Evolutionary conservation across 2,329 filamentous ascomycete genomes (phyloP), one percentile per base, ranked within the genome.

Genomic region (Myriosclerotinia scirpicola): DNA sequence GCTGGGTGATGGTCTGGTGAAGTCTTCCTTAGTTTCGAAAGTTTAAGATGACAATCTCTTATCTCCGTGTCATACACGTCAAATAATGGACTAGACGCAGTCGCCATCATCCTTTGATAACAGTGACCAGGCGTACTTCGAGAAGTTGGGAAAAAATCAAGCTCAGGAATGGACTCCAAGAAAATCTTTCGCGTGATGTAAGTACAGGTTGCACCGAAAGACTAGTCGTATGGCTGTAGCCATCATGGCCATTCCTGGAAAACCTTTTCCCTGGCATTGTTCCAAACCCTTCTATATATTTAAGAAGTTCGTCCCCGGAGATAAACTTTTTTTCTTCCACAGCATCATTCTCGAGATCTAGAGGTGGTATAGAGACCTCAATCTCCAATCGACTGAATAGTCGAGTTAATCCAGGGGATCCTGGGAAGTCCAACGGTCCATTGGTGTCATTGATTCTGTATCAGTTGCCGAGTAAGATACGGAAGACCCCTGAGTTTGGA

Each of bases 161-260:
- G 30, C 44, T 61, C 58, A n/a, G 52, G 52, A 61, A 50, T 15
- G 44, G 58, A 12, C 58, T 52, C 58, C 44, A 61, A 4, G 8
- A 14, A 20, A 52, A 20, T 26, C n/a, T 5, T 50, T 53, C 17
- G 7, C 1, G 1, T 14, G 36, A 0, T 2, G 15, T 30, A 4
- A 7, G 9, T 14, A 17, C 2, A 20, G 14, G 14, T 8, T 26
- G 11, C 2, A 22, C 8, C 11, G n/a, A 6, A 38, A 1, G 3
- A 7, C 17, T 52, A 0, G 34, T 34, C 30, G 34, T 3, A 52
- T 53, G 59, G 1, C 7, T 0, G 17, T 42, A 56, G 14, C 17
- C 5, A 3, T 9, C 14, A 22, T 14, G 3, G 14, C 14, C 26
- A 42, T 2, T 26, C 8, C n/a, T 6, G 3, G 5, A 20, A 26